phyloP scores from a whole-genome alignment of 2,329 filamentous ascomycete genomes.

The Fusarium succisae region DNA sequence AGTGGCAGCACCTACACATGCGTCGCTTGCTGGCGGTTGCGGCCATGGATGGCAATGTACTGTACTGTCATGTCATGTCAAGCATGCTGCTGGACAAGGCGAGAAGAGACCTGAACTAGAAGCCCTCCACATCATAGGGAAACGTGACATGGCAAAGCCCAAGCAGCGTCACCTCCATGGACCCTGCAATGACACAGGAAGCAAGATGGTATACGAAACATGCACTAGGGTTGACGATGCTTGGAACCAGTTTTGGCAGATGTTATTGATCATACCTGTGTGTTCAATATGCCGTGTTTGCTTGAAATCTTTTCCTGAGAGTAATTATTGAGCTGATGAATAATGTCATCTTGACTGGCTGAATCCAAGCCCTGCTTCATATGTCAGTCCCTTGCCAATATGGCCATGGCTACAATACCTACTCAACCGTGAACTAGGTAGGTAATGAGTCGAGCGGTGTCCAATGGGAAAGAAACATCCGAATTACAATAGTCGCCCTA shows the following conservation, averaged over 20 bases:
- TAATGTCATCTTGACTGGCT: neutral
- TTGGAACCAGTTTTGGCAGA: neutral
- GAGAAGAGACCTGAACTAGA: conserved; percentile 2
- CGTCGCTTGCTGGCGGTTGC: conserved; percentile 4
- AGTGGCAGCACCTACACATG: conserved; percentile 13
- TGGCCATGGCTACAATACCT: neutral
- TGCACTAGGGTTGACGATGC: conserved; percentile 6
- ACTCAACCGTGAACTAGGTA: neutral
- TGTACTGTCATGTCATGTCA: neutral
- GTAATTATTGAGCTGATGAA: neutral
- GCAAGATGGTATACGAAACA: conserved; percentile 28
- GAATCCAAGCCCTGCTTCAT: neutral
- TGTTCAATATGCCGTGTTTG: neutral
- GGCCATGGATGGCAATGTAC: neutral
- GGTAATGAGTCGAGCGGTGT: conserved; percentile 3
- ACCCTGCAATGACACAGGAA: conserved; percentile 17
- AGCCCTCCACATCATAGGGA: conserved; percentile 7
- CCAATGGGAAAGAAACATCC: conserved; percentile 16
- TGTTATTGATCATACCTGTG: neutral
- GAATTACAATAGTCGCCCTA: conserved; percentile 1
- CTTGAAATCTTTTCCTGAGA: neutral
- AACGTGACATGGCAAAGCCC: neutral
- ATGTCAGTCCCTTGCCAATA: conserved; percentile 21
- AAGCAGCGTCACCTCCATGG: conserved; percentile 9
- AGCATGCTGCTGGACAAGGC: conserved; percentile 1